A percentile compares a stretch with the other conserved stretches of the same genome.
Conservation (phyloP, 1,284 basidiomycete species). For the Cryptococcus hybrid region DNA sequence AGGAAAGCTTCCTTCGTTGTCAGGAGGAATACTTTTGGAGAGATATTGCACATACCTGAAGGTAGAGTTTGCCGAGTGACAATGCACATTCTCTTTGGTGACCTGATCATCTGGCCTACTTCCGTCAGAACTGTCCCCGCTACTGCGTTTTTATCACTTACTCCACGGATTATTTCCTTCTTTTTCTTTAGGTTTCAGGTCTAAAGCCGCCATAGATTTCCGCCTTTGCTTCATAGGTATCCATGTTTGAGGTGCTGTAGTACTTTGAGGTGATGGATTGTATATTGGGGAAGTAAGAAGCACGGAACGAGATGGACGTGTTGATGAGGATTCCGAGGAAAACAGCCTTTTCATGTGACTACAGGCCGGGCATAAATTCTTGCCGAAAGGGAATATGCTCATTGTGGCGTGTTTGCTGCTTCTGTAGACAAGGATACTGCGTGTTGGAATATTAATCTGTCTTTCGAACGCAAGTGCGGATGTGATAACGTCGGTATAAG, state of each 20-base stretch:
- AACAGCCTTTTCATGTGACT: no score
- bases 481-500: no score
- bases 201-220: not conserved
- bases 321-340: no score
- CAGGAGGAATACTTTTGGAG: no score
- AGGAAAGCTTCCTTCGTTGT: not conserved
- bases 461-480: no score
- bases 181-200: not conserved
- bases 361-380: no score
- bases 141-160: not conserved
- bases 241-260: no score
- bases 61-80: slow-evolving; percentile 8
- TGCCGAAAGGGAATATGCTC: no score
- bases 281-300: slow-evolving; percentile 2
- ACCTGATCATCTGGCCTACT: slow-evolving; percentile 2
- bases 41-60: slow-evolving; percentile 1
- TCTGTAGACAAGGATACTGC: no score
- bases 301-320: not conserved
- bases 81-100: slow-evolving; percentile 9
- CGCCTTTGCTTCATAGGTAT: not conserved
- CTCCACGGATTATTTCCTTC: not conserved
- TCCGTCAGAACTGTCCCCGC: not conserved
- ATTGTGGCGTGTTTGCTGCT: no score
- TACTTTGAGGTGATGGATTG: not conserved
- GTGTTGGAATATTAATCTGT: no score